Percentiles rank a stretch among this genome's conserved stretches.
Evolutionary conservation across 139 green algal genomes (phyloP).

Genomic region (Micractinium sp.): DNA sequence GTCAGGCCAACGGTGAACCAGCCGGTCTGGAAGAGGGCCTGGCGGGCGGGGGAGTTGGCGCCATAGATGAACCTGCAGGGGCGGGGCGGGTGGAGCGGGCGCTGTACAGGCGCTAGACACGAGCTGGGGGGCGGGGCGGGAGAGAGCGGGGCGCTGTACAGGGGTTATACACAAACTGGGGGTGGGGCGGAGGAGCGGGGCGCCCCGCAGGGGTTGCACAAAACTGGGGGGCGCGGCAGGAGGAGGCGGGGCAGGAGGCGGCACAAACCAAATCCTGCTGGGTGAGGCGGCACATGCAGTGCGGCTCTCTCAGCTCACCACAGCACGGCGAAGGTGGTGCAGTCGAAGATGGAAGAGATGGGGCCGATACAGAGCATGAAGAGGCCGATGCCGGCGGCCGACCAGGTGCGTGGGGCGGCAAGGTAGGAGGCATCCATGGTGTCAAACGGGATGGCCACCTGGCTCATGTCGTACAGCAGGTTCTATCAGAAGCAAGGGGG

Average conservation of each 20-base stretch:
- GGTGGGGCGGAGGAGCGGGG: background rate
- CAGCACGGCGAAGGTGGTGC: conserved; percentile 42
- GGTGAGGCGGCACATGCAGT: background rate
- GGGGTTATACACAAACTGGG: background rate
- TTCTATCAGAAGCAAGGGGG: background rate
- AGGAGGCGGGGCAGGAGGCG: background rate
- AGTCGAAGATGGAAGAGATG: conserved; percentile 47
- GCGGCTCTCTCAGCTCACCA: conserved; percentile 2
- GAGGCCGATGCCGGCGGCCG: background rate
- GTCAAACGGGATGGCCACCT: conserved; percentile 38
- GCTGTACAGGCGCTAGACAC: background rate
- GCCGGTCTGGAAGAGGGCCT: conserved; percentile 36
- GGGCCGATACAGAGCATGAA: conserved; percentile 48
- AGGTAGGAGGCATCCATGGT: conserved; percentile 40
- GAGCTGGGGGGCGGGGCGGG: background rate
- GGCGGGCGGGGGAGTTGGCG: conserved; percentile 17
- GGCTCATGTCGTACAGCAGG: conserved; percentile 46
- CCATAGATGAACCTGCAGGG: conserved; percentile 30
- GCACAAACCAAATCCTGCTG: too few relatives aligned
- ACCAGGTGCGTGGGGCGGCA: background rate
- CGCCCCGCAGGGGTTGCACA: background rate
- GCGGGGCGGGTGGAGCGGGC: background rate
- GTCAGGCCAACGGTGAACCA: conserved; percentile 44
- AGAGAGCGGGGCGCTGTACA: background rate
- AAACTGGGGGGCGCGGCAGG: too few relatives aligned